A percentile compares a stretch with the other conserved stretches of the same genome.
Evolutionary conservation across 352 stramenopile genomes (phyloP).

Genomic region (Globisporangium paddicum): DNA sequence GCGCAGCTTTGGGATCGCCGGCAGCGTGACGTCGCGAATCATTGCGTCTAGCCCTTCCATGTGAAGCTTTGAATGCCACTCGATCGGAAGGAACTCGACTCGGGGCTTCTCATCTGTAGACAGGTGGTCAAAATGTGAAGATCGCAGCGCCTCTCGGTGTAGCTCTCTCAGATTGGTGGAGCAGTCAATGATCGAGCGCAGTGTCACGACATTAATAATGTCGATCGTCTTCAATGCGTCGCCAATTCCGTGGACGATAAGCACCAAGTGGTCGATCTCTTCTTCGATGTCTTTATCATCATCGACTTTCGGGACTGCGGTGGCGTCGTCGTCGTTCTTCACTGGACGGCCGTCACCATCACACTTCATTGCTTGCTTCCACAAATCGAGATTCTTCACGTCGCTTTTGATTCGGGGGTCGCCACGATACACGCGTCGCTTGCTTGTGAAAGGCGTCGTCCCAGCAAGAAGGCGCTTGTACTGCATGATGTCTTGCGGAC

Average conservation of each 20-base stretch:
- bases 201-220: conserved; percentile 77
- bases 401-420: conserved; percentile 69
- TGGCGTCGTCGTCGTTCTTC: background rate
- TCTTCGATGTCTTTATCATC: conserved; percentile 73
- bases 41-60: conserved; percentile 64
- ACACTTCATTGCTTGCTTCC: conserved; percentile 51
- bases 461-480: conserved; percentile 72
- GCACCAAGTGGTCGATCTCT: conserved; percentile 80
- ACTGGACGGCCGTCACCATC: conserved; percentile 10
- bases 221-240: conserved; percentile 85
- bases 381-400: conserved; percentile 41
- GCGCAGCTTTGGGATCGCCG: conserved; percentile 88
- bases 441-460: conserved; percentile 79
- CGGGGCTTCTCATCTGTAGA: conserved; percentile 26
- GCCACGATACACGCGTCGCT: conserved; percentile 69
- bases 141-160: conserved; percentile 60
- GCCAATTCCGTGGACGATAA: conserved; percentile 90
- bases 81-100: conserved; percentile 80
- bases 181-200: conserved; percentile 82
- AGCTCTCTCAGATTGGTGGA: conserved; percentile 58
- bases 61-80: conserved; percentile 87
- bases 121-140: conserved; percentile 63
- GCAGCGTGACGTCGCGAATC: conserved; percentile 72
- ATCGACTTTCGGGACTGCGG: conserved; percentile 22
- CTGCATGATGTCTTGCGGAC: conserved; percentile 72